Percentiles rank a stretch among this genome's conserved stretches.
phyloP scores from a whole-genome alignment of 108 stramenopile genomes.

The Cyclotella sp. region DNA sequence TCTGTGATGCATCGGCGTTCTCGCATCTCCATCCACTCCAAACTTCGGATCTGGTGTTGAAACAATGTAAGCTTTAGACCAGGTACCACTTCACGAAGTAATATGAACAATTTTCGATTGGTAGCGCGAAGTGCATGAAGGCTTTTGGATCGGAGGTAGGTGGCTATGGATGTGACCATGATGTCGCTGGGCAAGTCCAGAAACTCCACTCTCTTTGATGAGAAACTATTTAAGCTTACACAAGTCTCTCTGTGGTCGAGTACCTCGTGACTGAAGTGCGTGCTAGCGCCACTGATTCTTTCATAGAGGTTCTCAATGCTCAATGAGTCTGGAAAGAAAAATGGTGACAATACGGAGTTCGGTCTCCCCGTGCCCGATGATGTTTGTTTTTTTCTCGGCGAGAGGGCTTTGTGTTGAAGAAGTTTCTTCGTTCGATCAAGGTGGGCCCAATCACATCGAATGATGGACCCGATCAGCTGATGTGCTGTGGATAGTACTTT shows the following conservation, averaged over 20 bases:
- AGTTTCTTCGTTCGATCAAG: conserved; percentile 48
- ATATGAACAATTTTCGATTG: conserved; percentile 54
- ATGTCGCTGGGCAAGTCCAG: conserved; percentile 63
- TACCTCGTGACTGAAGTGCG: not conserved
- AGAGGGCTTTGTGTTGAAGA: conserved; percentile 13
- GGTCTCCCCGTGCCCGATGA: not conserved
- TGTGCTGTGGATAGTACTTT: conserved; percentile 47
- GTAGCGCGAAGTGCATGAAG: conserved; percentile 64
- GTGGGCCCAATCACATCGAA: conserved; percentile 71
- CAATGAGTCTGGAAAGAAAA: conserved; percentile 66
- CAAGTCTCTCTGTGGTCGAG: not conserved
- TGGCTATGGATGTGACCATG: conserved; percentile 54
- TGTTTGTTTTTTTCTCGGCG: not conserved
- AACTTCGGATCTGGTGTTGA: conserved; percentile 73
- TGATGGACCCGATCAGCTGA: conserved; percentile 64
- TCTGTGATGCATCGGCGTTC: conserved; percentile 59
- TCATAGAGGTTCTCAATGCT: conserved; percentile 66
- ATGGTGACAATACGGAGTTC: not conserved
- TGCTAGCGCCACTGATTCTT: conserved; percentile 55
- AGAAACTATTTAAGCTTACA: not conserved
- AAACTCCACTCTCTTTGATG: conserved; percentile 1
- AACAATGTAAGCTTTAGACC: conserved; percentile 71
- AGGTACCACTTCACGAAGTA: conserved; percentile 64
- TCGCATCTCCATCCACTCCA: conserved; percentile 80
- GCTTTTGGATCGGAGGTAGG: conserved; percentile 62